Conservation (phyloP, 2,329 filamentous ascomycete species). For the Lomentospora prolificans region DNA sequence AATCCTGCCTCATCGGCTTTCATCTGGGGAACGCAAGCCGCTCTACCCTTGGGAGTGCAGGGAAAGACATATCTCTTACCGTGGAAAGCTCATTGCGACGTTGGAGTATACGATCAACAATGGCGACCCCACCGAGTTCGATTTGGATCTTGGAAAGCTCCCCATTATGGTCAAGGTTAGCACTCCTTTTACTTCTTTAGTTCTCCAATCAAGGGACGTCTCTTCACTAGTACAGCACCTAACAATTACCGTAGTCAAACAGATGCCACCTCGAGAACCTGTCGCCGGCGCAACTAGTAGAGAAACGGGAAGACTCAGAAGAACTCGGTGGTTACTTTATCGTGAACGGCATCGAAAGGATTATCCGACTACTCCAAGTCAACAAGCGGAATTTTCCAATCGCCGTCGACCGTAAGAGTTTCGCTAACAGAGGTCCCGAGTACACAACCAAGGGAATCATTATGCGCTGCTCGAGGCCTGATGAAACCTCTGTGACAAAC, state of each 20-base stretch:
- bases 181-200: constrained; percentile 1
- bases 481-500: constrained; percentile 96
- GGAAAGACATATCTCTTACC: constrained; percentile 86
- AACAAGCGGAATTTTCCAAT: constrained; percentile 90
- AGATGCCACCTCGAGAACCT: constrained; percentile 83
- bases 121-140: constrained; percentile 71
- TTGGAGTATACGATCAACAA: constrained; percentile 83
- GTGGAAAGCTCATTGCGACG: constrained; percentile 73
- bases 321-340: constrained; percentile 96
- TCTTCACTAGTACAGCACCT: neutral
- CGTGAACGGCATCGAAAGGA: constrained; percentile 94
- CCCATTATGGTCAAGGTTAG: constrained; percentile 87
- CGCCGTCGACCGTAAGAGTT: constrained; percentile 86
- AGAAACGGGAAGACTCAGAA: constrained; percentile 88
- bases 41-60: constrained; percentile 88
- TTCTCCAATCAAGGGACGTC: neutral
- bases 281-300: constrained; percentile 71
- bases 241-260: constrained; percentile 54
- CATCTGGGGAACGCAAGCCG: constrained; percentile 1
- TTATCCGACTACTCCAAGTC: constrained; percentile 85
- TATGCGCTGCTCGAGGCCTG: constrained; percentile 84
- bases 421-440: constrained; percentile 72
- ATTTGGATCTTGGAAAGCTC: constrained; percentile 77
- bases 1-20: constrained; percentile 44
- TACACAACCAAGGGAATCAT: constrained; percentile 90